Conservation (phyloP, 306 rosid genomes). For the Vicia sativa region DNA sequence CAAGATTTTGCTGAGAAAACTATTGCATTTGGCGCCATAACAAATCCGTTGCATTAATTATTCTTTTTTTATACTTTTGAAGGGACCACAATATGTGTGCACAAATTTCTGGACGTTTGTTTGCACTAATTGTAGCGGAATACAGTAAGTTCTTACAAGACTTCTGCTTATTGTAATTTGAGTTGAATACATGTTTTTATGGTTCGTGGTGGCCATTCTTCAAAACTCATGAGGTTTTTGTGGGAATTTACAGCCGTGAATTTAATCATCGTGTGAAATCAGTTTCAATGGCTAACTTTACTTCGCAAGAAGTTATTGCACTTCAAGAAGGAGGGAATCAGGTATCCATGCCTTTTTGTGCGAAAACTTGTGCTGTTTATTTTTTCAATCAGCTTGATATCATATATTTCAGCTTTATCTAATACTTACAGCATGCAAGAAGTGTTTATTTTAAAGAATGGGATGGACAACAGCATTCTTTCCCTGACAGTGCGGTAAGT, state of each 20-base stretch:
- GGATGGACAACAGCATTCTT: slow-evolving; percentile 82
- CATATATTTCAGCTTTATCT: slow-evolving; percentile 43
- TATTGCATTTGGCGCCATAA: slow-evolving; percentile 33
- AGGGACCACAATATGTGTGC: slow-evolving; percentile 99
- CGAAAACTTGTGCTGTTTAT: slow-evolving; percentile 27
- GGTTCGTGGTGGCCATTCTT: slow-evolving; percentile 21
- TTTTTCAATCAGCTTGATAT: slow-evolving; percentile 31
- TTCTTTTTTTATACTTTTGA: slow-evolving; percentile 39
- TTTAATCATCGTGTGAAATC: slow-evolving; percentile 94
- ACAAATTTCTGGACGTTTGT: slow-evolving; percentile 96
- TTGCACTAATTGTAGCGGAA: slow-evolving; percentile 96
- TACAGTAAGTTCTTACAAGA: slow-evolving; percentile 75
- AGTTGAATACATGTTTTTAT: slow-evolving; percentile 20
- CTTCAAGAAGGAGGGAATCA: slow-evolving; percentile 98
- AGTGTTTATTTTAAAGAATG: slow-evolving; percentile 88
- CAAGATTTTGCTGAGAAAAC: neutral
- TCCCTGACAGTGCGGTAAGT: slow-evolving; percentile 81
- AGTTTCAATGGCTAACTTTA: slow-evolving; percentile 93
- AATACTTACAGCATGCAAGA: slow-evolving; percentile 67
- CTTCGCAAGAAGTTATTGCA: slow-evolving; percentile 89
- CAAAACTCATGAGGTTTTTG: slow-evolving; percentile 31
- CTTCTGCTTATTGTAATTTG: slow-evolving; percentile 14
- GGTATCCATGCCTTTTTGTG: slow-evolving; percentile 49
- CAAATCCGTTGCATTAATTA: slow-evolving; percentile 25
- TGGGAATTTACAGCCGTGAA: slow-evolving; percentile 76